A percentile compares a stretch with the other conserved stretches of the same genome.
phyloP scores from a whole-genome alignment of 2,329 filamentous ascomycete genomes.

The Claviceps sp. region DNA sequence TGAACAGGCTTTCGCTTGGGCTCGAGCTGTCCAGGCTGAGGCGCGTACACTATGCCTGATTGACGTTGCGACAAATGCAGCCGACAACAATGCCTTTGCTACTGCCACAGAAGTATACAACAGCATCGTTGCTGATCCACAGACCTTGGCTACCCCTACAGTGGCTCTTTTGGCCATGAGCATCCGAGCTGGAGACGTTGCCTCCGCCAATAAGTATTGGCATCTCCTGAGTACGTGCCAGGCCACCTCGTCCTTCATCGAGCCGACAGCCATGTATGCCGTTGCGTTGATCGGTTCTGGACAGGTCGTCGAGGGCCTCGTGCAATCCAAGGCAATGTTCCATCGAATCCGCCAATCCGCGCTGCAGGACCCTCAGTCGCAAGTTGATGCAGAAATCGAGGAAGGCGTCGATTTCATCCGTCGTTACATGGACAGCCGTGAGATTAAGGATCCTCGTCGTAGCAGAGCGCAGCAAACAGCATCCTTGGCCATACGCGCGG shows the following conservation, averaged over 20 bases:
- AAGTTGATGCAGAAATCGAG: constrained; percentile 68
- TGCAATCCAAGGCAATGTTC: constrained; percentile 76
- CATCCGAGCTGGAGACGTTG: constrained; percentile 67
- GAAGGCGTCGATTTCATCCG: constrained; percentile 64
- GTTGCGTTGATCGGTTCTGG: constrained; percentile 79
- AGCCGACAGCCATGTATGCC: constrained; percentile 82
- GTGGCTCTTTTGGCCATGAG: constrained; percentile 80
- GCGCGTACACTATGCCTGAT: constrained; percentile 52
- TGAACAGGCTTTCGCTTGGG: constrained; percentile 60
- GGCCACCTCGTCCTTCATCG: constrained; percentile 55
- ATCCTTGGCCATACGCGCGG: constrained; percentile 18
- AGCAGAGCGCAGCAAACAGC: constrained; percentile 34
- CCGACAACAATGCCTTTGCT: constrained; percentile 60
- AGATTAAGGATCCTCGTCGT: constrained; percentile 41
- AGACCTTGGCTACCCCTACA: constrained; percentile 43
- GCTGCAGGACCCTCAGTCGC: constrained; percentile 30
- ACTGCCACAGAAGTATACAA: constrained; percentile 56
- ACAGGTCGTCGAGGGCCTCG: constrained; percentile 67
- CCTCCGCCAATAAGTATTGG: constrained; percentile 71
- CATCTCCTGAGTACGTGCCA: constrained; percentile 49
- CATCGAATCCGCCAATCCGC: constrained; percentile 58
- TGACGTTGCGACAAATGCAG: constrained; percentile 62
- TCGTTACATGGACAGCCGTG: constrained; percentile 43
- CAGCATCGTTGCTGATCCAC: constrained; percentile 38
- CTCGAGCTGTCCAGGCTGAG: constrained; percentile 47